Conservation (phyloP, 192 early-diverging fungal species). For the Gonapodya prolifera region DNA sequence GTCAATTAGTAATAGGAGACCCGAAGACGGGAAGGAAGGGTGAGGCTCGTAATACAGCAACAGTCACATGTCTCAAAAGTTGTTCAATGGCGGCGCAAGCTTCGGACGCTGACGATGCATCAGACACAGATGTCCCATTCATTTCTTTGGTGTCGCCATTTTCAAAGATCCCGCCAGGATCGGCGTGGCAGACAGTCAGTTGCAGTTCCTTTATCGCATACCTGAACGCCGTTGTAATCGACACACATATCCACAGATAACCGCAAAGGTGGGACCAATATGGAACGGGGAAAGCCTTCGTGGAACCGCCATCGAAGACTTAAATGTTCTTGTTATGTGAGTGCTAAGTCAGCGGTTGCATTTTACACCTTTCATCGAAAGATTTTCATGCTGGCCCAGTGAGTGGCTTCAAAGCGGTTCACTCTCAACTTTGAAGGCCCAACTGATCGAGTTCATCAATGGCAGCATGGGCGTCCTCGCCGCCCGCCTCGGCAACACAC, state of each 20-base stretch:
- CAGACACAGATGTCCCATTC: not conserved
- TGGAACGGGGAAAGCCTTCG: not conserved
- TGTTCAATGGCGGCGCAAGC: too few species aligned
- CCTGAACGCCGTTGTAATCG: not conserved
- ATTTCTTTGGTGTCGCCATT: not conserved
- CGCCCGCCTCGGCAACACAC: not conserved
- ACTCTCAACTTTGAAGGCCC: not conserved
- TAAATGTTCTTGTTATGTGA: not conserved
- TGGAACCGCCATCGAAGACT: not conserved
- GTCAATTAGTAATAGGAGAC: not conserved
- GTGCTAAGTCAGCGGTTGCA: not conserved
- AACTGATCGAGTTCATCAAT: not conserved
- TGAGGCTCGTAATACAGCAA: too few species aligned
- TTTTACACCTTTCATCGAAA: not conserved
- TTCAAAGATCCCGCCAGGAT: not conserved
- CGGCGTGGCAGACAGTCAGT: not conserved
- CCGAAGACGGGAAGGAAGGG: not conserved
- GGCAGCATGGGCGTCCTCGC: not conserved
- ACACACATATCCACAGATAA: not conserved
- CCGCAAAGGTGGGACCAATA: not conserved
- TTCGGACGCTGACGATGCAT: not conserved
- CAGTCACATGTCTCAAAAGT: too few species aligned
- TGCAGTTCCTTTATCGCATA: not conserved
- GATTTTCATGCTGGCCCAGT: not conserved
- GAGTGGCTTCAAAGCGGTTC: not conserved